Conservation (phyloP, 139 green algal genomes). For the Picocystis salinarum region DNA sequence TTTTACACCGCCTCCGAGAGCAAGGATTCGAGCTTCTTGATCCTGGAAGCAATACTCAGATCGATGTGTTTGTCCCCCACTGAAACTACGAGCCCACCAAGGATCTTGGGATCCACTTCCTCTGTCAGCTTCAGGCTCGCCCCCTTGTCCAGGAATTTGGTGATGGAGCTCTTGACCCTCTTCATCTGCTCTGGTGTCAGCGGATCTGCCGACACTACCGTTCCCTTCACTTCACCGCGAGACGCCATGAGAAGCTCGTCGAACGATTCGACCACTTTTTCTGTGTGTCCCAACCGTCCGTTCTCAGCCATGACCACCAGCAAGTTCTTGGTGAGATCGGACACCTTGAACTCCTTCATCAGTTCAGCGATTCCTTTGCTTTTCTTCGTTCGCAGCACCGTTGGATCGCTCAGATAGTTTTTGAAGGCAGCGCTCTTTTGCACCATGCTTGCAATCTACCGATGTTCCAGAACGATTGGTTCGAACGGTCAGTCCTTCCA, state of each 20-base stretch:
- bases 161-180: conserved; percentile 28
- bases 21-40: conserved; percentile 31
- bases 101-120: conserved; percentile 46
- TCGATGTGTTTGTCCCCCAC: conserved; percentile 65
- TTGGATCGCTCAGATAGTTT: conserved; percentile 7
- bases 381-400: conserved; percentile 6
- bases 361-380: conserved; percentile 6
- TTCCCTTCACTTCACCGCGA: conserved; percentile 39
- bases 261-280: conserved; percentile 27
- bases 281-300: conserved; percentile 31
- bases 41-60: conserved; percentile 31
- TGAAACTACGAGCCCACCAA: conserved; percentile 50
- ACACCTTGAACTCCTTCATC: conserved; percentile 20
- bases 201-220: conserved; percentile 38
- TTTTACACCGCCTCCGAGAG: neutral
- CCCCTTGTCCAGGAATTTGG: conserved; percentile 25
- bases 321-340: conserved; percentile 32
- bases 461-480: too few species aligned
- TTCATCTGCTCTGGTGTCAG: conserved; percentile 25
- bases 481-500: too few species aligned
- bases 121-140: conserved; percentile 25
- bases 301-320: conserved; percentile 40
- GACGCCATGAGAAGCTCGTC: conserved; percentile 33
- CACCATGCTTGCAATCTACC: too few species aligned
- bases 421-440: too few species aligned